Evolutionary conservation across 2,329 filamentous ascomycete species (phyloP), one percentile per base, ranked within the genome.

Genomic region (Colletotrichum liriopes): DNA sequence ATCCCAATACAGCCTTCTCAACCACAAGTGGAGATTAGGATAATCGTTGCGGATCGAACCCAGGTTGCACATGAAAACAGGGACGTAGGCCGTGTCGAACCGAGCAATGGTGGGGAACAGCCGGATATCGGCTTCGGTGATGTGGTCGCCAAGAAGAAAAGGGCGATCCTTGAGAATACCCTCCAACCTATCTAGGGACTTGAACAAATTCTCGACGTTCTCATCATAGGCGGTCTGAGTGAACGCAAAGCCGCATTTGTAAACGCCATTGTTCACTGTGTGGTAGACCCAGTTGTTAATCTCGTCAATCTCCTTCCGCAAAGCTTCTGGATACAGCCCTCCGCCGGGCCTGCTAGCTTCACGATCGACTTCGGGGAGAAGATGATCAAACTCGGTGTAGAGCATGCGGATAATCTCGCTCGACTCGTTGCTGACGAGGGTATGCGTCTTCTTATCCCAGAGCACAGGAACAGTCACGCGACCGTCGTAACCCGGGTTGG

Each of bases 361-460:
- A 9, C 86, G 86, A 69, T 86, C 83, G 65, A 87, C 74, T 26
- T 85, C 84, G 0, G 87, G 86, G 1, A 92, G 78, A 7, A 91
- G 77, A 59, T 86, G 83, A 73, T 95, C 93, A 77, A 95, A 95
- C 66, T 90, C 92, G 14, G 87, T 86, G 81, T 94, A 94, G 73
- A 96, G 85, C 92, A 96, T 95, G 74, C 93, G 89, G 76, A 96
- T 94, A 76, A 96, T 96, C 80, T 96, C 94, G 64, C 90, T 90
- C 66, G 91, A 93, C 84, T 96, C 94, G 75, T 97, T 97, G 86
- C 89, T 95, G 56, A 96, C 94, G 75, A 96, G 93, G 20, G 86
- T 89, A 60, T 91, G 88, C 32, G 86, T 85, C 79, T 92, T 89
- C 79, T 90, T 92, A 75, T 94, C 92, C 85, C 90, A 93, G 12